These are phyloP conservation scores for Pythium aristosporum DNA, from an alignment of 352 stramenopile species.

Conservation along the genomic window DNA sequence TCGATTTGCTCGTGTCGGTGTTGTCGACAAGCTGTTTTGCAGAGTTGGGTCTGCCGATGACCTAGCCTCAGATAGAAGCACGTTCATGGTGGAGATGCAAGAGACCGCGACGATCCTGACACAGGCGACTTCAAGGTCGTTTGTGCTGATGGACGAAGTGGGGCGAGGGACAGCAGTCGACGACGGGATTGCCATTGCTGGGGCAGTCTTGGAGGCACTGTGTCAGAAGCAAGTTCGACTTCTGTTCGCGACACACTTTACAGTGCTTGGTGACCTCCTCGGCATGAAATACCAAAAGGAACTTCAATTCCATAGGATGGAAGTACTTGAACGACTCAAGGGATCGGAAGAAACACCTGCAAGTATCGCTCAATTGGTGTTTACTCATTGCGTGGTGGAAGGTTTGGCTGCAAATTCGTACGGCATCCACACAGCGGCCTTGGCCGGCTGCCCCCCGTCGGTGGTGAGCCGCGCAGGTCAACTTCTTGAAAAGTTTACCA, in stretches of 20 bases:
- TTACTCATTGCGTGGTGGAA: constrained; percentile 74
- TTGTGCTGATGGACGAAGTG: constrained; percentile 90
- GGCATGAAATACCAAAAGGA: constrained; percentile 30
- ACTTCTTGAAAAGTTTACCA: constrained; percentile 36
- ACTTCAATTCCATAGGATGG: constrained; percentile 67
- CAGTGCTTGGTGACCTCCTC: constrained; percentile 49
- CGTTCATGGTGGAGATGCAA: constrained; percentile 89
- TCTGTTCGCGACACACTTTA: constrained; percentile 88
- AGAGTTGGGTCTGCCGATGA: constrained; percentile 83
- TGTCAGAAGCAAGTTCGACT: constrained; percentile 54
- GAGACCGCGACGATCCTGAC: constrained; percentile 78
- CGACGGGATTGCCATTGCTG: constrained; percentile 80
- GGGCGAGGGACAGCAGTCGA: constrained; percentile 76
- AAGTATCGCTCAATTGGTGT: constrained; percentile 44
- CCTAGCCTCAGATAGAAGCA: constrained; percentile 74
- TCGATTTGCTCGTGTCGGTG: constrained; percentile 57
- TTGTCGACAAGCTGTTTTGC: constrained; percentile 84
- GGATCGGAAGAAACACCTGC: constrained; percentile 14
- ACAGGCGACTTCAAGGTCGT: constrained; percentile 65
- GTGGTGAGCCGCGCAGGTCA: constrained; percentile 54
- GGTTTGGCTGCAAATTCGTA: constrained; percentile 75
- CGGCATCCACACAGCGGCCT: constrained; percentile 69
- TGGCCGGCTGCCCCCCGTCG: constrained; percentile 58
- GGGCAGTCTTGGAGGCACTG: constrained; percentile 72
- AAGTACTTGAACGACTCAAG: constrained; percentile 45